Base-by-base conservation (phyloP, 306 rosid genomes). In the Albizia julibrissin region DNA sequence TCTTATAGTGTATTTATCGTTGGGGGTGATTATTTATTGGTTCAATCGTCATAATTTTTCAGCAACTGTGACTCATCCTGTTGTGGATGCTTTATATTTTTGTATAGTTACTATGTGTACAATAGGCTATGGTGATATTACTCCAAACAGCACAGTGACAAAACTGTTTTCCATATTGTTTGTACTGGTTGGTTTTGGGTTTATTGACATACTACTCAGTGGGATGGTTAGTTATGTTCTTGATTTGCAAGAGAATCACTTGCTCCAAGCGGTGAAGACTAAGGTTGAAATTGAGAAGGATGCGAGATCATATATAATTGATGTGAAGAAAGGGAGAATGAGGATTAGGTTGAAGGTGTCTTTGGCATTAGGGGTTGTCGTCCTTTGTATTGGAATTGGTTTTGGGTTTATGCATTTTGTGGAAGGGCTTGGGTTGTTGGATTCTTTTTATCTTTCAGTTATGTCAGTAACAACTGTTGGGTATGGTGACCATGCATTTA, bases 381-480 rank as follows among this genome's bases (percentile, higher is more conserved):
- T 96, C 42, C 90, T 93, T 77, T 96, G 99, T 86, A 92, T 93
- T 80, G 97, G 97, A 39, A 13, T 96, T 42, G 99, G 99, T 26
- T 92, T 87, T 4, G 69, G 56, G 67, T 89, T 93, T 29, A 88
- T 96, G 99, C 99, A 96, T 88, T 96, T 85, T 86, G 91, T 93
- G 22, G 99, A 96, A 87, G 79, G 54, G 56, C 90, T 96, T 56
- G 96, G 94, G 21, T 96, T 98, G 99, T 27, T 96, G 85, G 99
- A 96, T 88, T 91, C 99, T 3, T 91, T 96, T 86, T 96, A 96
- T 89, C 97, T 93, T 27, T 96, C 98, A 1, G 99, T 96, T 68
- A 96, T 96, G 99, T 96, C 99, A 0, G 99, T 93, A 44, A 96
- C 99, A 0, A 96, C 99, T 0, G 99, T 96, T 40, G 98, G 99